Base-by-base conservation (phyloP, 257 asterid species). In the Nicotiana paniculata region DNA sequence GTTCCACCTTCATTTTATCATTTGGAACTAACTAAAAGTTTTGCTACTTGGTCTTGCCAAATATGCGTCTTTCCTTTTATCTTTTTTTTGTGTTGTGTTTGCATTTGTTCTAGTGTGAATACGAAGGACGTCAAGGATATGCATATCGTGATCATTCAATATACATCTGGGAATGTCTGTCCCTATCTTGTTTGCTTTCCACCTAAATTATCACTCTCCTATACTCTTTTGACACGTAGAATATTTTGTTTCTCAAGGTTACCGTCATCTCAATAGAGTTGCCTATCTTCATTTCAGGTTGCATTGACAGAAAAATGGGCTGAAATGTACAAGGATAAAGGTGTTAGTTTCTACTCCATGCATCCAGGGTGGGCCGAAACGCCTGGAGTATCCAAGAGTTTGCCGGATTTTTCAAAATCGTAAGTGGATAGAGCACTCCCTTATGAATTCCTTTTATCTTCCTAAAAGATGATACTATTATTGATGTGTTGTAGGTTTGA, bases 341-440 rank as follows among this genome's bases (percentile, higher is more conserved):
- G 93, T 28, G 80, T 94, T 48, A 89, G 91, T 32, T 96, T 96
- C 92, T 96, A 93, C 89, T 85, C 97, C 46, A 96, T 96, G 99
- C 98, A 94, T 87, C 99, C 99, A 1, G 98, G 99, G 62, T 96
- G 99, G 99, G 99, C 99, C 13, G 98, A 90, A 89, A 96, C 98
- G 24, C 98, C 99, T 3, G 99, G 99, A 84, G 97, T 96, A 43
- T 83, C 94, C 88, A 93, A 85, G 76, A 96, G 97, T 77, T 80
- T 96, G 90, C 97, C 97, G 0, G 66, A 80, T 46, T 90, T 96
- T 82, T 86, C 95, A 53, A 84, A 93, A 83, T 9, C 81, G 99
- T 96, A 88, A 86, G 91, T 39, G 81, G 51, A 43, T 72, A 64
- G n/a, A 18, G 13, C 43, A 64, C 70, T 13, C 70, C 70, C 70